These are phyloP conservation scores for Melampsora larici-populina DNA, from an alignment of 1,284 basidiomycete genomes.

Conservation along the genomic window DNA sequence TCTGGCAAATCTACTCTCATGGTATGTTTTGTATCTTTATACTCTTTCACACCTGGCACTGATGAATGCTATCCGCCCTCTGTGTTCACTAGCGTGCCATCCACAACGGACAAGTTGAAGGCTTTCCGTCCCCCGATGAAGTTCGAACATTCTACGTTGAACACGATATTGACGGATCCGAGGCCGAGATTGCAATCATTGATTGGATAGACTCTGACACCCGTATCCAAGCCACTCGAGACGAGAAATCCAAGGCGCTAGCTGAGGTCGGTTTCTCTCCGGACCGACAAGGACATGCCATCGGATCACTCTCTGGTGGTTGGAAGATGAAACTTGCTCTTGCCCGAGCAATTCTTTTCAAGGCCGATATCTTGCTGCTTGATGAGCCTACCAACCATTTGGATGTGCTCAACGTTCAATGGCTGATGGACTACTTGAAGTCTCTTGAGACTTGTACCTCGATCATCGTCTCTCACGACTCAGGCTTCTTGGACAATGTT, in stretches of 20 bases:
- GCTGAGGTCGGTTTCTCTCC: constrained; percentile 86
- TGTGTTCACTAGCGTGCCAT: constrained; percentile 48
- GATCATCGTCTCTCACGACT: constrained; percentile 96
- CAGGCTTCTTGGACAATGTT: constrained; percentile 95
- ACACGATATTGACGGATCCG: constrained; percentile 95
- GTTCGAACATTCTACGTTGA: constrained; percentile 99
- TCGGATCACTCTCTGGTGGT: constrained; percentile 93
- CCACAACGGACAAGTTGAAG: constrained; percentile 77
- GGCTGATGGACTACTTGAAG: constrained; percentile 93
- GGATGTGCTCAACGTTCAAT: constrained; percentile 93
- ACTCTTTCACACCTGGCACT: constrained; percentile 63
- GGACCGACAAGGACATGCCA: constrained; percentile 77
- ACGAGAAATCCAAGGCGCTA: constrained; percentile 75
- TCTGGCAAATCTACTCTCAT: constrained; percentile 98
- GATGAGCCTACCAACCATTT: constrained; percentile 98
- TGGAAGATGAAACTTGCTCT: constrained; percentile 99
- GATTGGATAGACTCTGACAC: constrained; percentile 82
- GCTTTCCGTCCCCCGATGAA: constrained; percentile 91
- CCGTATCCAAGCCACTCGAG: constrained; percentile 70
- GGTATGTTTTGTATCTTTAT: constrained; percentile 67
- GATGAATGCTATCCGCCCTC: constrained; percentile 12
- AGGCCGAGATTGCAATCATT: constrained; percentile 84
- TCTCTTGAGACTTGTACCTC: constrained; percentile 86
- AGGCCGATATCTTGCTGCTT: constrained; percentile 91
- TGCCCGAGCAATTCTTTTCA: constrained; percentile 97